Base-by-base conservation (phyloP, 768 basidiomycete species). In the Xerocomellus intermedius region DNA sequence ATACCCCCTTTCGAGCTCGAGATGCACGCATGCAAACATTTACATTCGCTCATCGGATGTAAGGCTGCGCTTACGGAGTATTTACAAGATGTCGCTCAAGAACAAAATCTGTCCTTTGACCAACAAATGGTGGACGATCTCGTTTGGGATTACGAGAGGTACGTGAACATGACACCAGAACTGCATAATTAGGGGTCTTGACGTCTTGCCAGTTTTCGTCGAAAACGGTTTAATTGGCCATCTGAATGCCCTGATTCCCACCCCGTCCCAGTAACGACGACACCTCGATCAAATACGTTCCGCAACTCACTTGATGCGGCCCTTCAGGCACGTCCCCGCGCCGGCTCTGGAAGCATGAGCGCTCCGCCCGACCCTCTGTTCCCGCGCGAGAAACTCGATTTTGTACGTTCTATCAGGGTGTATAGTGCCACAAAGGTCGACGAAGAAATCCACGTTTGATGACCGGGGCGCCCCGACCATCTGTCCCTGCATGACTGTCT, bases 11-110 rank as follows among this genome's bases (percentile, higher is more conserved):
- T 68, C 4, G 87, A 87, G 64, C 73, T 90, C 33, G 88, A 90
- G 72, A 83, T 87, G 83, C 85, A 89, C 62, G 77, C 82, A n/a
- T 85, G 83, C 71, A 86, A 83, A 70, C 77, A 84, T 63, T 70
- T 89, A 46, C 85, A 90, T 64, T 77, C 77, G 7, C 66, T 91
- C 3, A 73, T 91, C 24, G 82, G 81, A 30, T 86, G 82, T 64
- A 81, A 82, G 62, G 74, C 75, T 35, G 85, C 87, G 5, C 71
- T 91, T 10, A 64, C 59, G 7, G 81, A 82, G 42, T 84, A 73
- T 63, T 63, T 86, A 14, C 48, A 66, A 19, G 75, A 77, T 26
- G 47, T 72, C 8, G 60, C 70, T 41, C 63, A 63, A 36, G 60
- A 64, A 10, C 67, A 64, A 44, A 48, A 56, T 3, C 4, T 58